Conservation (phyloP, 805 yeast genomes). For the Wickerhamomyces canadensis region DNA sequence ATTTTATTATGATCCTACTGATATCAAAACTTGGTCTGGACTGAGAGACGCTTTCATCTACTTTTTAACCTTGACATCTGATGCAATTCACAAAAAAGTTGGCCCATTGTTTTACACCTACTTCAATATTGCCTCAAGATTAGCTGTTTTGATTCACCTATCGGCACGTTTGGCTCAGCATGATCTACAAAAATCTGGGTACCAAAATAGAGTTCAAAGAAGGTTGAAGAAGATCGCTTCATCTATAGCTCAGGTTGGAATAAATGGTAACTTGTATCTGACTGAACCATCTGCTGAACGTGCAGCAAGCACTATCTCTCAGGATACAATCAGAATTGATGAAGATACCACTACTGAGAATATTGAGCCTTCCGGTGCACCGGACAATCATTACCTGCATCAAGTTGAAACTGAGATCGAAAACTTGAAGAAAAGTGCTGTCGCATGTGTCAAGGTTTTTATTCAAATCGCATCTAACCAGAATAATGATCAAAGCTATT, state of each 20-base stretch:
- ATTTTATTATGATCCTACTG: conserved; percentile 56
- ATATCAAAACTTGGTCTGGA: conserved; percentile 56
- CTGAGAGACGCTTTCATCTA: conserved; percentile 42
- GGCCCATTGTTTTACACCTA: conserved; percentile 48
- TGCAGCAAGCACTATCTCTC: conserved; percentile 16
- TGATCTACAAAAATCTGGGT: conserved; percentile 42
- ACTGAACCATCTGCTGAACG: conserved; percentile 13
- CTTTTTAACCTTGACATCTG: conserved; percentile 42
- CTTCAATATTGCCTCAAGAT: conserved; percentile 46
- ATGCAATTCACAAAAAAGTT: conserved; percentile 45
- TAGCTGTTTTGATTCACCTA: conserved; percentile 47
- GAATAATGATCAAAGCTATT: conserved; percentile 22
- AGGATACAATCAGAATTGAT: conserved; percentile 16
- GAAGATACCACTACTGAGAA: not conserved
- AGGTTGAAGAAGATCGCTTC: conserved; percentile 47
- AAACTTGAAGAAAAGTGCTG: conserved; percentile 27
- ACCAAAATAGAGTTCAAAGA: conserved; percentile 41
- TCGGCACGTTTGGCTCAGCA: conserved; percentile 49
- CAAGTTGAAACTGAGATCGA: conserved; percentile 36
- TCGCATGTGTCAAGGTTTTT: conserved; percentile 25
- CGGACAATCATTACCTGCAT: conserved; percentile 26
- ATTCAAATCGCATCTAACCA: conserved; percentile 25
- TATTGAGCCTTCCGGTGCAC: not conserved
- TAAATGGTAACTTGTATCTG: conserved; percentile 60
- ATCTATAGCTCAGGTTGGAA: conserved; percentile 56